These are phyloP conservation scores for Umbelopsis vinacea DNA, from an alignment of 192 early-diverging fungal genomes.

Conservation along the genomic window DNA sequence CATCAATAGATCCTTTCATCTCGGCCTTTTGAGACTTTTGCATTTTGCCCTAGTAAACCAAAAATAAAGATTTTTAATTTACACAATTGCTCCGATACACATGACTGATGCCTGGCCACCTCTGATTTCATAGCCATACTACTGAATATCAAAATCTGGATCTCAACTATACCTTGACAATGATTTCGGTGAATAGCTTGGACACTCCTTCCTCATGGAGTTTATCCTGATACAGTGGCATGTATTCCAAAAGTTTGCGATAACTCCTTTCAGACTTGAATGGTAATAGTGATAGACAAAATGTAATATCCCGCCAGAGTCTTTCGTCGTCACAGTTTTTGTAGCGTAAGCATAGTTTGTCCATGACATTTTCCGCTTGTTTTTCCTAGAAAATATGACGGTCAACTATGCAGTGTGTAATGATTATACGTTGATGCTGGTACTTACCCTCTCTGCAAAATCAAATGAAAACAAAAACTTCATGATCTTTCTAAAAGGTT, in stretches of 20 bases:
- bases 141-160: neutral
- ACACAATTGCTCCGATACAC: neutral
- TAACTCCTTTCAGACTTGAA: constrained; percentile 88
- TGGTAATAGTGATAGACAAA: constrained; percentile 87
- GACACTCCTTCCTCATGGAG: constrained; percentile 82
- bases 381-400: constrained; percentile 68
- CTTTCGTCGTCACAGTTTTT: constrained; percentile 76
- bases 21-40: constrained; percentile 74
- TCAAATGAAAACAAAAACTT: constrained; percentile 85
- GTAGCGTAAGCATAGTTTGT: constrained; percentile 96
- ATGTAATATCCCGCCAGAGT: constrained; percentile 93
- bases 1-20: constrained; percentile 79
- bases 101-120: neutral
- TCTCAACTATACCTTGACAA: constrained; percentile 67
- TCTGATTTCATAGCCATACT: neutral
- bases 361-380: constrained; percentile 93
- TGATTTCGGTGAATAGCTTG: constrained; percentile 87
- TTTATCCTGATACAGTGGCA: constrained; percentile 91
- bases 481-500: constrained; percentile 88
- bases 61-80: neutral
- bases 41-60: constrained; percentile 53
- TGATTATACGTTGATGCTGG: neutral
- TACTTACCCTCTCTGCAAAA: constrained; percentile 74
- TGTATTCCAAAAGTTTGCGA: constrained; percentile 81
- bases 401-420: neutral